Evolutionary conservation across 2,329 filamentous ascomycete species (phyloP).

Genomic region (Aspergillus novofumigatus): DNA sequence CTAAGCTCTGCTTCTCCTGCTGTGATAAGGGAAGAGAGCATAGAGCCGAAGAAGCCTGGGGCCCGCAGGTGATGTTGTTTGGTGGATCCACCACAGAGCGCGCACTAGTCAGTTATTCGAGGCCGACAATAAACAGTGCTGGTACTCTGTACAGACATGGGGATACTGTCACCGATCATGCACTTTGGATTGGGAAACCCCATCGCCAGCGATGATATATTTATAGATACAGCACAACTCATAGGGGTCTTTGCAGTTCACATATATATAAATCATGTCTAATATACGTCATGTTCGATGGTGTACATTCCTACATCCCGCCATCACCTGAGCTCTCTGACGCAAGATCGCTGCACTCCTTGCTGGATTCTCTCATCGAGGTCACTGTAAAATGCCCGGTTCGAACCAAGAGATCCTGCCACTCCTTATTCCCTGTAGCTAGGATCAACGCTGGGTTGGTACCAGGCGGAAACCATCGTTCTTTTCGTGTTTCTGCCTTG

Average conservation of each 20-base stretch:
- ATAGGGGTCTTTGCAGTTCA: not conserved
- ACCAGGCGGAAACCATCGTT: conserved; percentile 65
- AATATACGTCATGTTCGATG: not conserved
- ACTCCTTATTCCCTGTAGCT: conserved; percentile 53
- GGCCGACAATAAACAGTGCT: not conserved
- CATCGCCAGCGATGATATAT: not conserved
- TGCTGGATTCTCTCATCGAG: conserved; percentile 13
- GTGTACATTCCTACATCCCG: conserved; percentile 7
- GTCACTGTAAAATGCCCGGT: conserved; percentile 29
- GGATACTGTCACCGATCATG: not conserved
- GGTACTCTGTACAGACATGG: not conserved
- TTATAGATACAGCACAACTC: not conserved
- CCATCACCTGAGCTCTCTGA: conserved; percentile 17
- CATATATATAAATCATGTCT: not conserved
- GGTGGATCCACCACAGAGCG: not conserved
- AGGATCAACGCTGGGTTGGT: conserved; percentile 61
- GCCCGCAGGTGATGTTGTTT: conserved; percentile 1
- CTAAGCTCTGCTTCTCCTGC: not conserved
- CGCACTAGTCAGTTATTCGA: not conserved
- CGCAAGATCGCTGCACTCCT: conserved; percentile 11
- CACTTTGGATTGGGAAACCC: not conserved
- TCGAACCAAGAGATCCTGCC: conserved; percentile 35
- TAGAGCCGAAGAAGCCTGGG: not conserved
- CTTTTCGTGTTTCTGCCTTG: conserved; percentile 62
- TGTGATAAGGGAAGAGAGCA: not conserved